Evolutionary conservation across 345 rosid species (phyloP).

Genomic region (Camelina laxa): DNA sequence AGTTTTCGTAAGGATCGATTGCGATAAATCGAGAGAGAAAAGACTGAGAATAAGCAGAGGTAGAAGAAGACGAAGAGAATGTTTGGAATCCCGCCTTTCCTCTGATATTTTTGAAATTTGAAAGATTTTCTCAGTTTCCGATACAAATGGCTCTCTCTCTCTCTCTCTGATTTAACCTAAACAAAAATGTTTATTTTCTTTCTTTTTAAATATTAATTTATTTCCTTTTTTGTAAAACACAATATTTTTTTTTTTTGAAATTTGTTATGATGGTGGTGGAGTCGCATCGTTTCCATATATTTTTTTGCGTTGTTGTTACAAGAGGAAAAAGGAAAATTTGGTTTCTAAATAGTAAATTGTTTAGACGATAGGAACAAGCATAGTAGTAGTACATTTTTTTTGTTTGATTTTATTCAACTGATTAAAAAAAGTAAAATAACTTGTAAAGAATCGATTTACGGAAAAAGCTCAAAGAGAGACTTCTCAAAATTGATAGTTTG

Average conservation of each 20-base stretch:
- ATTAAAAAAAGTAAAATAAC: too few relatives aligned
- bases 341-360: too few relatives aligned
- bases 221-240: not conserved
- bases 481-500: too few relatives aligned
- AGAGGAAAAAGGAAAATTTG: not conserved
- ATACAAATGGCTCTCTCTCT: constrained; percentile 1
- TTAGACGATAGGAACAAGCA: too few relatives aligned
- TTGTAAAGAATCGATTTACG: too few relatives aligned
- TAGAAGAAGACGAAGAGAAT: not conserved
- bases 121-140: constrained; percentile 20
- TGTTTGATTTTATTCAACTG: too few relatives aligned
- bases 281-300: not conserved
- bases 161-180: constrained; percentile 1
- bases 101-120: constrained; percentile 34
- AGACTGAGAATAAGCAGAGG: not conserved
- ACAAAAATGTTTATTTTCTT: not conserved
- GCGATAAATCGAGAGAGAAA: not conserved
- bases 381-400: too few relatives aligned
- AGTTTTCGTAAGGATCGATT: constrained; percentile 15
- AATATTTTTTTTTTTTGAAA: not conserved
- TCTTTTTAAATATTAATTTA: not conserved
- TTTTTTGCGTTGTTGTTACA: not conserved
- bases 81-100: constrained; percentile 34
- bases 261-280: not conserved
- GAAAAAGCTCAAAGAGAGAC: too few relatives aligned